A percentile compares a stretch with the other conserved stretches of the same genome.
phyloP scores from a whole-genome alignment of 2,329 filamentous ascomycete species.

The Teratosphaeriaceae sp. region DNA sequence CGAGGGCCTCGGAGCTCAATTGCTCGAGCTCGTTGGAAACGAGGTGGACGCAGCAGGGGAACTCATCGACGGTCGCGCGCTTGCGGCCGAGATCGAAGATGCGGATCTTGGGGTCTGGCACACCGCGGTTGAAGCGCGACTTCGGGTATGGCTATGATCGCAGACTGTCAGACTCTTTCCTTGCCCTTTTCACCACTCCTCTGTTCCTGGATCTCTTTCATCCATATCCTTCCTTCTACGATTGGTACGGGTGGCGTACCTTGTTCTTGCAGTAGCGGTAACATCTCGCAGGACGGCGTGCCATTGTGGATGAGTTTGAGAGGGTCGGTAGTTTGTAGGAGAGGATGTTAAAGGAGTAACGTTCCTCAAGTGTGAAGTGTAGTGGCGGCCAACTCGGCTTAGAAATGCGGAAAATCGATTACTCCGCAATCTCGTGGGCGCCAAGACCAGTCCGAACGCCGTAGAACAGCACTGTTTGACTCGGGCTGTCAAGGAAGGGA shows the following conservation, averaged over 20 bases:
- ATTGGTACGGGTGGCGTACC: constrained; percentile 52
- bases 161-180: constrained; percentile 23
- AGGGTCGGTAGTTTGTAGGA: constrained; percentile 37
- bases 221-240: constrained; percentile 4
- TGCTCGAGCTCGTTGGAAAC: constrained; percentile 99
- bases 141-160: constrained; percentile 81
- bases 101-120: constrained; percentile 59
- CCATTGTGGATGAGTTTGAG: constrained; percentile 58
- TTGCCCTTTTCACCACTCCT: constrained; percentile 6
- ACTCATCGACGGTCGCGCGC: constrained; percentile 98
- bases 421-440: too few species aligned
- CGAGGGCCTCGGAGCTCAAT: constrained; percentile 98
- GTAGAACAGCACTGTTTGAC: too few species aligned
- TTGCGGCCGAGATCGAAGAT: constrained; percentile 73
- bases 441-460: too few species aligned
- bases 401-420: too few species aligned
- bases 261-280: constrained; percentile 99
- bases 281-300: constrained; percentile 97
- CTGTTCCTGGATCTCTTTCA: neutral
- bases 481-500: too few species aligned
- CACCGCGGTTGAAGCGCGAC: constrained; percentile 99
- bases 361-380: constrained; percentile 11
- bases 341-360: constrained; percentile 17
- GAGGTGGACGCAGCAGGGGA: constrained; percentile 98
- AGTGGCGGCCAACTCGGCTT: too few species aligned